Conservation (phyloP, 257 asterid genomes). For the Misopates orontium region DNA sequence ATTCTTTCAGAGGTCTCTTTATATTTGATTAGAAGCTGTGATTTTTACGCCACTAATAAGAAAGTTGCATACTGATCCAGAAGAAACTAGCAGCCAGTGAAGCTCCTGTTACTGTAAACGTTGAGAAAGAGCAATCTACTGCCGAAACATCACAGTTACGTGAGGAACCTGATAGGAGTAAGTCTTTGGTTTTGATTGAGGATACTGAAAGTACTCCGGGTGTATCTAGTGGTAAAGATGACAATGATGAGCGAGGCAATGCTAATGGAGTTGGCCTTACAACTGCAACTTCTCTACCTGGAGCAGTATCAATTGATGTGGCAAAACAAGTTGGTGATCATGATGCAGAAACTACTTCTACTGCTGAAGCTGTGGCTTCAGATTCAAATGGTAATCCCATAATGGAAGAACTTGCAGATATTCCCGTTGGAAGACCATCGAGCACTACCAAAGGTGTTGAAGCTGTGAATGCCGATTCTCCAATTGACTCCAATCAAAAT, state of each 20-base stretch:
- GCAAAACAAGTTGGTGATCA: slow-evolving; percentile 42
- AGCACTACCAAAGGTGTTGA: slow-evolving; percentile 42
- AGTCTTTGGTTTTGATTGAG: slow-evolving; percentile 33
- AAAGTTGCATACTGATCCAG: slow-evolving; percentile 47
- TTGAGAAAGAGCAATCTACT: slow-evolving; percentile 42
- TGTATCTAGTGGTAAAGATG: slow-evolving; percentile 34
- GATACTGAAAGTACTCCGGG: slow-evolving; percentile 39
- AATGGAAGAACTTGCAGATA: slow-evolving; percentile 40
- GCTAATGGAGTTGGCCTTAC: slow-evolving; percentile 44
- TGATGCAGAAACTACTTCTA: slow-evolving; percentile 40
- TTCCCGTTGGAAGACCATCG: slow-evolving; percentile 38
- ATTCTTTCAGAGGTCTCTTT: slow-evolving; percentile 15
- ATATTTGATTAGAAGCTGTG: slow-evolving; percentile 9
- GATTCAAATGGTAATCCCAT: slow-evolving; percentile 38
- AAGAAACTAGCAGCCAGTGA: slow-evolving; percentile 54
- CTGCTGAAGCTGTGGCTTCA: slow-evolving; percentile 40
- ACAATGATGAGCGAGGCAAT: slow-evolving; percentile 41
- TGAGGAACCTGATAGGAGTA: slow-evolving; percentile 45
- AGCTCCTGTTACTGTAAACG: slow-evolving; percentile 41
- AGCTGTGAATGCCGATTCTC: slow-evolving; percentile 37
- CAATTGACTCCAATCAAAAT: slow-evolving; percentile 48
- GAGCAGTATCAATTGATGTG: slow-evolving; percentile 42
- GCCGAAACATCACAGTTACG: slow-evolving; percentile 49
- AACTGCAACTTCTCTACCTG: slow-evolving; percentile 53
- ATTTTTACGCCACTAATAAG: slow-evolving; percentile 31